A percentile compares a stretch with the other conserved stretches of the same genome.
phyloP scores from a whole-genome alignment of 257 asterid species.

The Nemophila menziesii region DNA sequence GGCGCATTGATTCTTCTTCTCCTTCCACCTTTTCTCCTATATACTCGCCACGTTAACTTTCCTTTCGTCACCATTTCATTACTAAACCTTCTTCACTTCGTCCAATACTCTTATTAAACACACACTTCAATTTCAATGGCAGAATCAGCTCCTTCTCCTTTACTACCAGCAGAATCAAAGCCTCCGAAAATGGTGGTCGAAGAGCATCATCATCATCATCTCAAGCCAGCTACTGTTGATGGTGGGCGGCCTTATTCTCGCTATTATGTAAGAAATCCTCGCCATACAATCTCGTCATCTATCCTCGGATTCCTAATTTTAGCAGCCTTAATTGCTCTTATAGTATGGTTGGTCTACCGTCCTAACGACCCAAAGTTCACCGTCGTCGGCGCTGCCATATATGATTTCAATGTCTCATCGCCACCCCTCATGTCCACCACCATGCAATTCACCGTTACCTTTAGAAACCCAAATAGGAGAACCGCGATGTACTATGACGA shows the following conservation, averaged over 20 bases:
- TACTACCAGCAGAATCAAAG: background rate
- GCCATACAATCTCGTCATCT: conserved; percentile 16
- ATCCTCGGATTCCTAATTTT: conserved; percentile 21
- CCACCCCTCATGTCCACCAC: conserved; percentile 33
- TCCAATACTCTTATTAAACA: background rate
- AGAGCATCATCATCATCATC: too few species aligned
- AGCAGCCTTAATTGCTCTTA: conserved; percentile 33
- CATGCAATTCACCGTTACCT: conserved; percentile 49
- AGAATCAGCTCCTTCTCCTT: conserved; percentile 1
- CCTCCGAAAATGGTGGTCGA: conserved; percentile 12
- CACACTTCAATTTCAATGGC: conserved; percentile 7
- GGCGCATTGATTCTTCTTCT: conserved; percentile 10
- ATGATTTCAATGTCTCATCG: conserved; percentile 31
- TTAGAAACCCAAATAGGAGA: conserved; percentile 49
- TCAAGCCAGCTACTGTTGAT: too few species aligned
- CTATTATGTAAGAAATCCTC: conserved; percentile 6
- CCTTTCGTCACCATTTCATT: background rate
- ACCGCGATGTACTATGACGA: conserved; percentile 36
- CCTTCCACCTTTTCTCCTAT: conserved; percentile 8
- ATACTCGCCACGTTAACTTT: conserved; percentile 15
- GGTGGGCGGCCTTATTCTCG: conserved; percentile 1
- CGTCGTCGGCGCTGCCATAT: conserved; percentile 41
- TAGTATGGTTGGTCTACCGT: conserved; percentile 42
- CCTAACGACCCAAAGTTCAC: conserved; percentile 47
- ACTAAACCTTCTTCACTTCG: background rate